Evolutionary conservation across 768 basidiomycete genomes (phyloP), one percentile per base, ranked within the genome.

Genomic region (Cystobasidium ongulense): DNA sequence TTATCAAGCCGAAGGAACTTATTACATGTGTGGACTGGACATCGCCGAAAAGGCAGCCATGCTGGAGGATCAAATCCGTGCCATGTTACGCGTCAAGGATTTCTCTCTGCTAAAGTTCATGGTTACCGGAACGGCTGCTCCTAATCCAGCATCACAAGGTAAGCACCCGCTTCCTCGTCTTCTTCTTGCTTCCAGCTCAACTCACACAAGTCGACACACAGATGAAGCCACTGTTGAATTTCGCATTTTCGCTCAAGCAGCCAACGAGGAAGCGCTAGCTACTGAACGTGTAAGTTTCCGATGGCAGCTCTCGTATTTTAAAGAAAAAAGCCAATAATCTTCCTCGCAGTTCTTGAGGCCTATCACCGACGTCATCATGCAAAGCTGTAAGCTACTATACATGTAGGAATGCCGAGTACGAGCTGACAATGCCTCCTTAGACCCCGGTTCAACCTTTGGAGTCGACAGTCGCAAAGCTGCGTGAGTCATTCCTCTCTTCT

Each of bases 181-280:
- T 7, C n/a, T 39, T 54, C 52, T 23, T 23, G n/a, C 57, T 59
- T 17, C 25, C 57, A 13, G 2, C 4, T 59, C 57, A 5, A 27
- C 23, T 59, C 8, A 15, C 5, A 13, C 13, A 2, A 5, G 4
- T 4, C 46, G 21, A 17, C 18, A 11, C 10, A 50, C 46, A 59
- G 57, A 59, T 59, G 57, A 59, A 29, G 57, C 57, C 13, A 59
- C 57, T 4, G 57, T 59, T 23, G 57, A 59, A 21, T 59, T 59
- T 15, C 57, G 57, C 27, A 59, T 59, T 59, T 59, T 59, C 33
- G 57, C 57, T 15, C 57, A 59, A 59, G 57, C 57, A 35, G 23
- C 57, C 17, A 59, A 27, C 25, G 57, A 59, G 57, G 57, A 59
- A 35, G 57, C 57, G 11, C 33, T 59, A 5, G 25, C 57, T 7